Base-by-base conservation (phyloP, 1,139 yeast genomes). In the Hansenula sp. region DNA sequence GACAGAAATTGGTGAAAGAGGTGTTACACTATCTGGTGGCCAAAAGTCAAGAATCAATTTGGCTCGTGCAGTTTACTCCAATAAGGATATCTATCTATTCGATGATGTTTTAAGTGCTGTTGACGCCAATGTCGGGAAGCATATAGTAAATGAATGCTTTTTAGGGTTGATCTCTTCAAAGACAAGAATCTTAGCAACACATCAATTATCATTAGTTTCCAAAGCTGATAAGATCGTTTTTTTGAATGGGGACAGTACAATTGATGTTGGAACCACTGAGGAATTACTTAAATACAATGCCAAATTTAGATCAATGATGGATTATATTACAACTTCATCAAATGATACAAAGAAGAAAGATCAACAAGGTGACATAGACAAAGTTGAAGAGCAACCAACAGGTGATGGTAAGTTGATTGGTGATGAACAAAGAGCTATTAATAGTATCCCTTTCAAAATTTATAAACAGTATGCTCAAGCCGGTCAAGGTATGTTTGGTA, bases 81-180 rank as follows among this genome's bases (percentile, higher is more conserved):
- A 77, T 43, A 68, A 71, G 16, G 89, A 84, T 50, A 79, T 86
- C 31, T 69, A 85, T 30, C 64, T 89, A 44, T 67, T 89, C 47
- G 96, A 89, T 59, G 96, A 89, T 63, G 91, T 88, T 5, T 70
- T 89, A 47, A 80, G 89, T 65, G 96, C 96, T 1, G 96, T 89
- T 9, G 96, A 89, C 68, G 87, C 96, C 9, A 82, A 85, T 57
- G 96, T 89, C 19, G 96, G 96, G 35, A 81, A 78, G 51, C 85
- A 81, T 55, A 85, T 89, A 41, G 77, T 86, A 74, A 81, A 81
- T 42, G 66, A 77, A 18, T 86, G 95, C 61, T 63, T 88, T 39
- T 49, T 75, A 48, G 93, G 86, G 0, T 50, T 79, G 41, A 60
- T 88, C 51, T 61, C 65, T 37, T 65, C 67, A 12, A 80, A 76